These are phyloP conservation scores for Teratosphaeria destructans DNA, from an alignment of 2,329 filamentous ascomycete genomes.

Conservation along the genomic window DNA sequence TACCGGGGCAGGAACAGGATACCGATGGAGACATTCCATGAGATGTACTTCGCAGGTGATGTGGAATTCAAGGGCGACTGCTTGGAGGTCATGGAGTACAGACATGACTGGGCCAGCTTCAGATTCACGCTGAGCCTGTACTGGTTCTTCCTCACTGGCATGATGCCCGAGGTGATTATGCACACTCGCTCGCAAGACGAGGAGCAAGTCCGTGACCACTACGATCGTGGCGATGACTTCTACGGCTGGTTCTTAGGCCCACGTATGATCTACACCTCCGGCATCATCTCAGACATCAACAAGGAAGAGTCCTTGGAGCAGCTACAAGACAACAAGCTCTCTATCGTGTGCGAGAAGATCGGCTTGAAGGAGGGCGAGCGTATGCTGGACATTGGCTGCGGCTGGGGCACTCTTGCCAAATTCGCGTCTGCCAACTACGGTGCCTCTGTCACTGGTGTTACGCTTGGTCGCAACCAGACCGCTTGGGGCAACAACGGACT, in stretches of 20 bases:
- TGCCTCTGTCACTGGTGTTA: conserved; percentile 76
- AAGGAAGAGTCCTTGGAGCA: conserved; percentile 86
- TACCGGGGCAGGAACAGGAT: conserved; percentile 73
- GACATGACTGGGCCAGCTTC: conserved; percentile 96
- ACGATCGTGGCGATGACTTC: conserved; percentile 96
- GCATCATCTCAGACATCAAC: conserved; percentile 79
- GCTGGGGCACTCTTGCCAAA: conserved; percentile 92
- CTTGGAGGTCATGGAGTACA: conserved; percentile 81
- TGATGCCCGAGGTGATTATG: conserved; percentile 84
- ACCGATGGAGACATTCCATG: conserved; percentile 86
- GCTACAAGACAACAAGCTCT: conserved; percentile 95
- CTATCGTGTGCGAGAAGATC: conserved; percentile 93
- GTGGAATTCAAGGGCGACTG: conserved; percentile 92
- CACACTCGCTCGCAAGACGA: conserved; percentile 91
- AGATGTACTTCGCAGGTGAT: conserved; percentile 94
- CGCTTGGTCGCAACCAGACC: conserved; percentile 90
- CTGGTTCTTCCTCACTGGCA: conserved; percentile 77
- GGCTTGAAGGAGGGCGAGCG: conserved; percentile 68
- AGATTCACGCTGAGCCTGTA: conserved; percentile 76
- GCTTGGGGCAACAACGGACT: conserved; percentile 91
- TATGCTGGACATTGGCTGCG: conserved; percentile 90
- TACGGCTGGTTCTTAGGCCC: conserved; percentile 98
- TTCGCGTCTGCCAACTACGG: conserved; percentile 91
- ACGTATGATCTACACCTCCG: conserved; percentile 97
- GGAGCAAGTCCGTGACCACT: conserved; percentile 95